These are phyloP conservation scores for Lecanoromycetidae sp. DNA, from an alignment of 2,329 filamentous ascomycete species.

Conservation along the genomic window DNA sequence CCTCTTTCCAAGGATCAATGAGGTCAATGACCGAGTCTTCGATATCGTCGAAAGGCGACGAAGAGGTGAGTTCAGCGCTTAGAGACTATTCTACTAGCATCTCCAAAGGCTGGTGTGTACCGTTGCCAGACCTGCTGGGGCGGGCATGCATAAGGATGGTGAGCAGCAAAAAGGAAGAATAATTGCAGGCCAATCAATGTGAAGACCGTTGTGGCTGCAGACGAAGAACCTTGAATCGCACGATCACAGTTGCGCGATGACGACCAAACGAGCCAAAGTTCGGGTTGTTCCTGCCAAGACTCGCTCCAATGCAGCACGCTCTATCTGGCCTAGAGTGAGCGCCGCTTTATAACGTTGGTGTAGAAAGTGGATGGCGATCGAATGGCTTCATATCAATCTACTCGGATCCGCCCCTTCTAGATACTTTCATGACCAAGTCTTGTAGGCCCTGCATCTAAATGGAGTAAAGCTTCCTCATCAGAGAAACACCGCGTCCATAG, in stretches of 20 bases:
- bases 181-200: background rate
- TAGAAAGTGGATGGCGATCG: too few species aligned
- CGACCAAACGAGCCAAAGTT: background rate
- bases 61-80: background rate
- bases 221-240: background rate
- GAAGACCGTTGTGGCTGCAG: constrained; percentile 2
- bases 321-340: too few species aligned
- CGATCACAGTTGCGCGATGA: background rate
- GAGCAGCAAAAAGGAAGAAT: background rate
- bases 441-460: too few species aligned
- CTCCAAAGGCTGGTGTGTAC: background rate
- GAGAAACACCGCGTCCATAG: background rate
- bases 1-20: too few species aligned
- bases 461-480: background rate
- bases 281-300: constrained; percentile 3
- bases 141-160: background rate
- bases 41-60: too few species aligned
- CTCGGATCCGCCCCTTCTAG: too few species aligned
- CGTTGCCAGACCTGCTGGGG: constrained; percentile 1
- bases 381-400: too few species aligned
- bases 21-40: too few species aligned
- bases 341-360: too few species aligned
- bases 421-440: too few species aligned
- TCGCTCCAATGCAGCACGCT: background rate
- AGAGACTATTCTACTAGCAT: background rate